A percentile compares a stretch with the other conserved stretches of the same genome.
These are phyloP conservation scores for Flaveria bidentis DNA, from an alignment of 129 eudicot species.

Conservation along the genomic window DNA sequence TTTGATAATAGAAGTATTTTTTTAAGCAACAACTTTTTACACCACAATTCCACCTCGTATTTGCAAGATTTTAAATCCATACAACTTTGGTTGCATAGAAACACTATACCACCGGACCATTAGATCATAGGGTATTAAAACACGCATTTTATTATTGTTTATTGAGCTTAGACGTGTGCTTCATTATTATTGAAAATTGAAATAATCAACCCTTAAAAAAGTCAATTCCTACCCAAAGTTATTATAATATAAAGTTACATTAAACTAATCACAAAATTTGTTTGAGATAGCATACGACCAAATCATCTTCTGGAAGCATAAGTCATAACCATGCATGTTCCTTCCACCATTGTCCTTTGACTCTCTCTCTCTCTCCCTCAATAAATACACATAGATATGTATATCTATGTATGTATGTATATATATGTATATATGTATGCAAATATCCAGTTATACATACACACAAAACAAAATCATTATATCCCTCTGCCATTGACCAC, in stretches of 20 bases:
- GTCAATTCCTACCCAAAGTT: slow-evolving; percentile 14
- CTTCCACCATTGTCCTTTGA: not conserved
- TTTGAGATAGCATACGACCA: not conserved
- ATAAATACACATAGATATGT: not conserved
- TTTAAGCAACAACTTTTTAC: too few species aligned
- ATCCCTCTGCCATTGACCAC: slow-evolving; percentile 14
- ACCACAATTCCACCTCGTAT: too few species aligned
- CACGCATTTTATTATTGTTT: not conserved
- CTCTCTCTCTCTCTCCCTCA: not conserved
- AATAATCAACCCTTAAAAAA: not conserved
- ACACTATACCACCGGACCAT: not conserved
- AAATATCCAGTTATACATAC: not conserved
- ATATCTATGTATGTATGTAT: too few species aligned
- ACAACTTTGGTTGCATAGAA: too few species aligned
- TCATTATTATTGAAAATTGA: not conserved
- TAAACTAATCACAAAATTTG: not conserved
- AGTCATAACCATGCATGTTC: not conserved
- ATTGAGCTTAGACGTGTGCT: slow-evolving; percentile 5
- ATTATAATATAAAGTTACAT: not conserved
- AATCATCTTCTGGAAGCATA: slow-evolving; percentile 17
- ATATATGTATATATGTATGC: not conserved
- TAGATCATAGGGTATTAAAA: too few species aligned
- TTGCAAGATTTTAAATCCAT: too few species aligned
- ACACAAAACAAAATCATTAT: not conserved
- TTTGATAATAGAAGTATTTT: not conserved